Evolutionary conservation across 2,329 filamentous ascomycete genomes (phyloP).

Genomic region (Colletotrichum aenigma): DNA sequence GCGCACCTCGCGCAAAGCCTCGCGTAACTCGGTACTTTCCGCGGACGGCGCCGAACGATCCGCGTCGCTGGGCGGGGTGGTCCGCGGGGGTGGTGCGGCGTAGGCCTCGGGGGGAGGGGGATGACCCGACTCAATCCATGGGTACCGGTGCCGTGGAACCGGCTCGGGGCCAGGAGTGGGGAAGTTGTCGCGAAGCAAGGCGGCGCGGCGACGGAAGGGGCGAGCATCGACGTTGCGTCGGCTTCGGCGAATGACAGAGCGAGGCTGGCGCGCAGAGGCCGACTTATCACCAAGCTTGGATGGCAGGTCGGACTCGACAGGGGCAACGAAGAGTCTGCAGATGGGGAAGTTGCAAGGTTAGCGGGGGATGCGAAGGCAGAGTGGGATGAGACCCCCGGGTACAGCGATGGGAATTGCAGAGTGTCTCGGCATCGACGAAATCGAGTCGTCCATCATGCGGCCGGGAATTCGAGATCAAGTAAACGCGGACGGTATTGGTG

Average conservation of each 20-base stretch:
- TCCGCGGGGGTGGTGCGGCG: neutral
- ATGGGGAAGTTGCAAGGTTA: neutral
- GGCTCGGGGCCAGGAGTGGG: constrained; percentile 13
- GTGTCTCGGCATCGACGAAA: neutral
- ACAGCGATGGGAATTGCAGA: constrained; percentile 12
- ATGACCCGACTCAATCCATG: constrained; percentile 22
- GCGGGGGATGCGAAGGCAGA: neutral
- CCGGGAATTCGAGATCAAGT: neutral
- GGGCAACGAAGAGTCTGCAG: constrained; percentile 49
- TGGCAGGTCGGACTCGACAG: constrained; percentile 47
- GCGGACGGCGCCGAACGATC: neutral
- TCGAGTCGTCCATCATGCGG: neutral
- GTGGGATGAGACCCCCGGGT: neutral
- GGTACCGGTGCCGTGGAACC: constrained; percentile 11
- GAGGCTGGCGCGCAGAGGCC: constrained; percentile 28
- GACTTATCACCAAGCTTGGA: constrained; percentile 34
- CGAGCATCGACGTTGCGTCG: constrained; percentile 37
- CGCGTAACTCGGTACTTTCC: neutral
- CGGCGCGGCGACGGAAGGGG: constrained; percentile 30
- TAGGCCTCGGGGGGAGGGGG: constrained; percentile 21
- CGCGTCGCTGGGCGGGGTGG: neutral
- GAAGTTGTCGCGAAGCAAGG: constrained; percentile 17
- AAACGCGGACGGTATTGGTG: neutral
- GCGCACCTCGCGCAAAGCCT: constrained; percentile 4
- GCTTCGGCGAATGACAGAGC: constrained; percentile 45